phyloP scores from a whole-genome alignment of 2,329 filamentous ascomycete genomes.

The Periconia sp. region DNA sequence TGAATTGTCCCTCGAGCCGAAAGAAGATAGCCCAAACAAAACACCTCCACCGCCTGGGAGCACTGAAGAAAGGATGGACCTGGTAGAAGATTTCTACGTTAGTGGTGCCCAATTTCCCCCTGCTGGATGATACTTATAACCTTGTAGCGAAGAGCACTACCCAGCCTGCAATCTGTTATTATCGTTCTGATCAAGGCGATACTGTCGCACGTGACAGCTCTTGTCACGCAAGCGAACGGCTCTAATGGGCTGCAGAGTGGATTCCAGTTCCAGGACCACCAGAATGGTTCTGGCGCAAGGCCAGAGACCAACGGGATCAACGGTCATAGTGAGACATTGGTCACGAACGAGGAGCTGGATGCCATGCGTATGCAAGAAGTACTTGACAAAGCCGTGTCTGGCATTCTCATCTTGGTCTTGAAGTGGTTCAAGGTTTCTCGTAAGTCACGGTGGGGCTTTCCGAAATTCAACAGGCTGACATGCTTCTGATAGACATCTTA shows the following conservation, averaged over 20 bases:
- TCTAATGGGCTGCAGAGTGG: constrained; percentile 58
- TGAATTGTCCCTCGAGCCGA: constrained; percentile 45
- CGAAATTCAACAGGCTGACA: background rate
- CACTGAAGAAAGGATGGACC: constrained; percentile 68
- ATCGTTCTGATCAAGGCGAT: constrained; percentile 92
- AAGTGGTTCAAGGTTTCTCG: constrained; percentile 98
- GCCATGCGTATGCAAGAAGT: constrained; percentile 83
- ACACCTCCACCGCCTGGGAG: constrained; percentile 53
- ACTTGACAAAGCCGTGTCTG: constrained; percentile 88
- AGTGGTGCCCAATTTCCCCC: constrained; percentile 51
- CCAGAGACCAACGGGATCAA: constrained; percentile 40
- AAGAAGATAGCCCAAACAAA: constrained; percentile 40
- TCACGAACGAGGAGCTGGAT: constrained; percentile 75
- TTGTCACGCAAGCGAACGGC: constrained; percentile 66
- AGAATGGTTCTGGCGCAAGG: constrained; percentile 43
- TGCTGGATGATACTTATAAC: constrained; percentile 16
- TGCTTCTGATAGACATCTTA: constrained; percentile 71
- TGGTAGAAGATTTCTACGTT: constrained; percentile 86
- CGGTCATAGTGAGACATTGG: constrained; percentile 29
- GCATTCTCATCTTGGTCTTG: constrained; percentile 80
- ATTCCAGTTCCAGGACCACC: constrained; percentile 49
- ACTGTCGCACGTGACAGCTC: constrained; percentile 83
- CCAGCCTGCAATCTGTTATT: constrained; percentile 88
- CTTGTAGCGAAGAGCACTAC: constrained; percentile 74
- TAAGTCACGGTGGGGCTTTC: constrained; percentile 55